phyloP scores from a whole-genome alignment of 306 rosid genomes.

The Bauhinia variegata region DNA sequence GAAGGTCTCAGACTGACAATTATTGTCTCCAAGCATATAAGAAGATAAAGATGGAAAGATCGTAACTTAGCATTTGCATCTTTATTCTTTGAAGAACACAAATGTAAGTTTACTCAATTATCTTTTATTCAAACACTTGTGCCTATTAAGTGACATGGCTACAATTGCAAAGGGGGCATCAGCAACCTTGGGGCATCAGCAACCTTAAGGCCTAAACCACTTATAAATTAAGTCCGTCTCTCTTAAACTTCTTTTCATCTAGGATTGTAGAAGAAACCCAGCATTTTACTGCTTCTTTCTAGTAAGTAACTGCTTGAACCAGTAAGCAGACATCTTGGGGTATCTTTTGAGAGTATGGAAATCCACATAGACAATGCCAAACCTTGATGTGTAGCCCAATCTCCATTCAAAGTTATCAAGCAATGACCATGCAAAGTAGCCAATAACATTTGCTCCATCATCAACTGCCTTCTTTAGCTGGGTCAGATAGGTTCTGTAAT shows the following conservation, averaged over 20 bases:
- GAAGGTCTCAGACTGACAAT: slow-evolving; percentile 56
- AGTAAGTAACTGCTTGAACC: slow-evolving; percentile 72
- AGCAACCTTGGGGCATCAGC: not conserved
- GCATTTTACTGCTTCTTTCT: slow-evolving; percentile 48
- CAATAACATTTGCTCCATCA: slow-evolving; percentile 76
- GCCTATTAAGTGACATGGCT: slow-evolving; percentile 18
- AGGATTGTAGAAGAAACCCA: not conserved
- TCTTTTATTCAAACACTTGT: slow-evolving; percentile 35
- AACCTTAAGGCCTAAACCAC: slow-evolving; percentile 30
- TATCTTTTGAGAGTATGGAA: slow-evolving; percentile 73
- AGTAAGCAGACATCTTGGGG: slow-evolving; percentile 91
- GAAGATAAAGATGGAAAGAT: too few species aligned
- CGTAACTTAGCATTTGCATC: too few species aligned
- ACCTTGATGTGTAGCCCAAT: slow-evolving; percentile 88
- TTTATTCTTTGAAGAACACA: too few species aligned
- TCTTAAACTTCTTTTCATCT: not conserved
- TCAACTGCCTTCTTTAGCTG: slow-evolving; percentile 78
- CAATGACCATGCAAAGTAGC: slow-evolving; percentile 91
- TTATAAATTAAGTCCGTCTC: slow-evolving; percentile 5
- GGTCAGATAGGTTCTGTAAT: slow-evolving; percentile 61
- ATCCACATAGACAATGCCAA: slow-evolving; percentile 89
- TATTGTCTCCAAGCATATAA: too few species aligned
- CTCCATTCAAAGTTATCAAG: slow-evolving; percentile 96
- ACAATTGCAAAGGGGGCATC: slow-evolving; percentile 19
- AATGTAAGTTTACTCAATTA: too few species aligned